Evolutionary conservation across 2,329 filamentous ascomycete genomes (phyloP), one percentile per base, ranked within the genome.

Genomic region (Epichloe brachyelytri): DNA sequence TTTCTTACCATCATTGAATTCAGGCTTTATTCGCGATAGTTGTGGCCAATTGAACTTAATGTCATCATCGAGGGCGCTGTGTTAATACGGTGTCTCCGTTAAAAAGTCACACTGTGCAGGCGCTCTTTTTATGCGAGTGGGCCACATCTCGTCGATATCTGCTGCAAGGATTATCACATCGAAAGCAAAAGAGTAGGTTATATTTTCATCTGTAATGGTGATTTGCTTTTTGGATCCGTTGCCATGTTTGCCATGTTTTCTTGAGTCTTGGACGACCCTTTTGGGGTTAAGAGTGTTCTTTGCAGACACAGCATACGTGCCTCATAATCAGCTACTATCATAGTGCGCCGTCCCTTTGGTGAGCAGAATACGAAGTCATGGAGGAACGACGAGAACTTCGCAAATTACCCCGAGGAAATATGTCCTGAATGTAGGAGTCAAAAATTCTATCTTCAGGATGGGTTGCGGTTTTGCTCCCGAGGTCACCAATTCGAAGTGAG

Each of bases 401-500:
- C 55, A 72, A 69, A 45, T 77, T 81, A 57, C 71, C 71, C n/a
- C 63, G 62, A 20, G 75, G 73, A 81, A 58, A 68, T 71, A 44
- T 80, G 78, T 57, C 72, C 78, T 37, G 75, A 79, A 60, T 95
- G 88, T 63, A 83, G 85, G 53, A 84, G 85, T 48, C 76, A 75
- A 41, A 77, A 78, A 55, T 88, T 85, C 69, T 86, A 87, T 62
- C 71, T 83, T 34, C 82, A 89, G 57, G 85, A 86, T 66, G 87
- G 88, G 3, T 77, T 83, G 52, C 80, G 83, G 55, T 94, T 87
- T 65, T 95, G 88, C 66, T 76, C 83, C 56, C 83, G 86, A 57
- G 88, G 88, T 34, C 88, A 94, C 70, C 80, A 83, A 58, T 82
- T 90, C 58, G 82, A 88, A 68, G 85, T 87, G 68, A 54, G 66